Base-by-base conservation (phyloP, 2,329 filamentous ascomycete genomes). In the Nemania diffusa region DNA sequence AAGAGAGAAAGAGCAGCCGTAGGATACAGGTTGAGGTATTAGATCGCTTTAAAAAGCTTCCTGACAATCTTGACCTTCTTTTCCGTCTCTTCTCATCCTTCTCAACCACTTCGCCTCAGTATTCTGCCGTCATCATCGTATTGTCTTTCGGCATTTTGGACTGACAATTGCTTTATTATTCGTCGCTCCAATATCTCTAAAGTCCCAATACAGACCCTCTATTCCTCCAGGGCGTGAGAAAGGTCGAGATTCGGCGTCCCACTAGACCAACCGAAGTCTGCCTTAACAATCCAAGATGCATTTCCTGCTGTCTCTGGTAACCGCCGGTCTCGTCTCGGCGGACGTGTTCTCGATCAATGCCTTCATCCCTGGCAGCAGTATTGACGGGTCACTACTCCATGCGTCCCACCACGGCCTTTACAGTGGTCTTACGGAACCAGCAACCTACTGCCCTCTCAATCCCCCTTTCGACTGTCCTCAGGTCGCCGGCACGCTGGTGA, bases 401-500 rank as follows among this genome's bases (percentile, higher is more conserved):
- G 75, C 75, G 24, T 70, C 70, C 8, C 60, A 67, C 15, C 55
- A 70, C 6, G 67, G 69, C 29, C 75, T 77, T 57, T 73, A 73
- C 51, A 65, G 70, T 1, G 73, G 74, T 24, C 71, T 73, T n/a
- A 69, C 65, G 8, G 70, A 71, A 1, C 74, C 75, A 4, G 57
- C 69, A 20, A 76, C 74, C 8, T 76, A 72, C 67, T 77, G 75
- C 34, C 75, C 75, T 7, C 8, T 34, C 4, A 63, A 11, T 2
- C 7, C 9, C 8, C 56, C n/a, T 15, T 32, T 24, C 69, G 1
- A 27, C 20, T 77, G 75, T 52, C 75, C 75, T 2, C 32, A 69
- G 13, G 71, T 74, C 4, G 42, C 67, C 32, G 73, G 73, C 15
- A 77, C 74, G 11, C 64, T 77, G 26, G 75, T 77, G 17, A 67